Percentiles rank a stretch among this genome's conserved stretches.
Evolutionary conservation across 208 protist genomes (phyloP).

Genomic region (Leishmania mexicana): DNA sequence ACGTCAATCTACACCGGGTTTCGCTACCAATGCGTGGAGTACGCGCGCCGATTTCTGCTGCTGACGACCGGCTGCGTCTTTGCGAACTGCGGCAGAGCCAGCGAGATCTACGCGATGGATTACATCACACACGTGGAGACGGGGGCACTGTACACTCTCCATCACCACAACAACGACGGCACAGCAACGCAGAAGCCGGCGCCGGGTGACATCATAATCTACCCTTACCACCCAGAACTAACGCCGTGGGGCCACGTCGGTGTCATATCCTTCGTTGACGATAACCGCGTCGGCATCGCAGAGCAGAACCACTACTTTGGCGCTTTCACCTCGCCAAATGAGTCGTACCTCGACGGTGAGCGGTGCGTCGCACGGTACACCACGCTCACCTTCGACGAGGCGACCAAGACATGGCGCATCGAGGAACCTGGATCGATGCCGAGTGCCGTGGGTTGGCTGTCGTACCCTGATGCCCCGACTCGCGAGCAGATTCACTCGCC

Average conservation of each 20-base stretch:
- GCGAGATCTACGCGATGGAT: slow-evolving; percentile 74
- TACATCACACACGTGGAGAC: slow-evolving; percentile 69
- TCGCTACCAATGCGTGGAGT: slow-evolving; percentile 86
- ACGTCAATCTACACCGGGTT: slow-evolving; percentile 69
- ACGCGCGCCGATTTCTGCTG: slow-evolving; percentile 74
- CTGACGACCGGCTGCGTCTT: slow-evolving; percentile 79
- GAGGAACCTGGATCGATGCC: slow-evolving; percentile 35
- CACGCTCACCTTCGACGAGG: slow-evolving; percentile 32
- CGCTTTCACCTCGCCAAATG: slow-evolving; percentile 46
- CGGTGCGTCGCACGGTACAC: slow-evolving; percentile 64
- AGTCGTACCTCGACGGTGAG: slow-evolving; percentile 62
- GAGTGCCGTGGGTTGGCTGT: slow-evolving; percentile 57
- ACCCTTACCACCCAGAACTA: slow-evolving; percentile 53
- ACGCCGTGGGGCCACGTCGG: slow-evolving; percentile 76
- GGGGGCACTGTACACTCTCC: slow-evolving; percentile 42
- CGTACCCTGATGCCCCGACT: slow-evolving; percentile 45
- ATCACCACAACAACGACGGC: slow-evolving; percentile 55
- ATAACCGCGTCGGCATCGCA: slow-evolving; percentile 60
- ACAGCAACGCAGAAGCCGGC: slow-evolving; percentile 37
- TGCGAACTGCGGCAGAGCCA: slow-evolving; percentile 59
- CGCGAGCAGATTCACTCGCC: slow-evolving; percentile 49
- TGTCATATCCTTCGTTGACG: slow-evolving; percentile 76
- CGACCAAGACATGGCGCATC: slow-evolving; percentile 46
- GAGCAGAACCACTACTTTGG: slow-evolving; percentile 82
- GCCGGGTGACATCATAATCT: slow-evolving; percentile 73